Conservation (phyloP, 1,284 basidiomycete genomes). For the Thecaphora thlaspeos region DNA sequence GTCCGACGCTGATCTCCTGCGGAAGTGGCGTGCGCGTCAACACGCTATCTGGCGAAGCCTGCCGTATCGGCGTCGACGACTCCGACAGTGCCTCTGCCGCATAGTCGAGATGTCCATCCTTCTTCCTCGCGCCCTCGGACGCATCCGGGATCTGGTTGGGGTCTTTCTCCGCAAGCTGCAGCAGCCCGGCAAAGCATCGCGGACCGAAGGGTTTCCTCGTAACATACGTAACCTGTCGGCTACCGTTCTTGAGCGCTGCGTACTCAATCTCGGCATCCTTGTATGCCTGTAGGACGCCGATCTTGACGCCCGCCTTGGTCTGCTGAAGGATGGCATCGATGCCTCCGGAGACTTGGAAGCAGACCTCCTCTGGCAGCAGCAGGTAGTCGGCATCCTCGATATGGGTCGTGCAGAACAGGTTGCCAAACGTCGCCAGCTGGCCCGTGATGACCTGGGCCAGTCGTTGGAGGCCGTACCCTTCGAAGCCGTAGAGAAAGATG, state of each 20-base stretch:
- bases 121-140: conserved; percentile 8
- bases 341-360: conserved; percentile 19
- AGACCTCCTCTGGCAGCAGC: conserved; percentile 37
- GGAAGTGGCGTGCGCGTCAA: neutral
- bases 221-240: conserved; percentile 21
- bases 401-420: conserved; percentile 37
- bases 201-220: conserved; percentile 45
- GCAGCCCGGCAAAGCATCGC: conserved; percentile 21
- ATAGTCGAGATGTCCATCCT: conserved; percentile 24
- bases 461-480: conserved; percentile 34
- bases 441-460: conserved; percentile 35
- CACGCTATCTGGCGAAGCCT: neutral
- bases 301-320: conserved; percentile 34
- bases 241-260: conserved; percentile 25
- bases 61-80: too few species aligned
- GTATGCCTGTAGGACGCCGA: conserved; percentile 40
- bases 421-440: conserved; percentile 40
- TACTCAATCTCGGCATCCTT: conserved; percentile 33
- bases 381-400: conserved; percentile 34
- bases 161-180: conserved; percentile 26
- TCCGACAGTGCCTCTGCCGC: conserved; percentile 4
- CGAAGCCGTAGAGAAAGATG: conserved; percentile 36
- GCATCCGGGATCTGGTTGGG: conserved; percentile 2
- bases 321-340: conserved; percentile 27
- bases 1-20: too few species aligned